Evolutionary conservation across 257 asterid genomes (phyloP).

Genomic region (Nicotiana obtusifolia): DNA sequence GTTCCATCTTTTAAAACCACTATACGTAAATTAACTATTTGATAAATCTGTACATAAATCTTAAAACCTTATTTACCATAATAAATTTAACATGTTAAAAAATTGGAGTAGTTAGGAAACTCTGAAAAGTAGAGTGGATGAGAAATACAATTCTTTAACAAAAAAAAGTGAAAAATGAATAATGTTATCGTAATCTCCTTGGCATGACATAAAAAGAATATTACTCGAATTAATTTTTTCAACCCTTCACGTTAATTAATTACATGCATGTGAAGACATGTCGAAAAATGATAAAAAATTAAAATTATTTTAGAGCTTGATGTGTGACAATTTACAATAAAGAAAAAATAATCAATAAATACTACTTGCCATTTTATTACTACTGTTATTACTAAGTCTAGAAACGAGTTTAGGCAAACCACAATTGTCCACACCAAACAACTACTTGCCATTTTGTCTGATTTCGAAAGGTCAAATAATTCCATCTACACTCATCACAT

Average conservation of each 20-base stretch:
- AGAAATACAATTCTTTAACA: too few species aligned
- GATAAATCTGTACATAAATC: neutral
- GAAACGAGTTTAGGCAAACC: neutral
- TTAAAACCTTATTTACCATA: neutral
- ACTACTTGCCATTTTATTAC: too few species aligned
- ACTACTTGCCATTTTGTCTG: slow-evolving; percentile 25
- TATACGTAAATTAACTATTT: neutral
- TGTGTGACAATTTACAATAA: neutral
- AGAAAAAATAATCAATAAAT: neutral
- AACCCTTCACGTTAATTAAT: neutral
- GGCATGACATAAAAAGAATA: neutral
- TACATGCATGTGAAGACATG: neutral
- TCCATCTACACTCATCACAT: slow-evolving; percentile 25
- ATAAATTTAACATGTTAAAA: neutral
- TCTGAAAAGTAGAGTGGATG: neutral
- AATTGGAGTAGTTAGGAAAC: neutral
- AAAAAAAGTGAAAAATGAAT: neutral
- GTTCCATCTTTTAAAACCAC: neutral
- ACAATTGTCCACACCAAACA: slow-evolving; percentile 18
- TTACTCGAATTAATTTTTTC: neutral
- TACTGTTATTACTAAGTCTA: neutral
- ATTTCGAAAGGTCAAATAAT: slow-evolving; percentile 36
- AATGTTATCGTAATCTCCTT: neutral
- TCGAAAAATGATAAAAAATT: too few species aligned
- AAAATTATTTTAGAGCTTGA: neutral